Evolutionary conservation across 2,329 filamentous ascomycete genomes (phyloP), one percentile per base, ranked within the genome.

Genomic region (Ophiostoma himal-ulmi): DNA sequence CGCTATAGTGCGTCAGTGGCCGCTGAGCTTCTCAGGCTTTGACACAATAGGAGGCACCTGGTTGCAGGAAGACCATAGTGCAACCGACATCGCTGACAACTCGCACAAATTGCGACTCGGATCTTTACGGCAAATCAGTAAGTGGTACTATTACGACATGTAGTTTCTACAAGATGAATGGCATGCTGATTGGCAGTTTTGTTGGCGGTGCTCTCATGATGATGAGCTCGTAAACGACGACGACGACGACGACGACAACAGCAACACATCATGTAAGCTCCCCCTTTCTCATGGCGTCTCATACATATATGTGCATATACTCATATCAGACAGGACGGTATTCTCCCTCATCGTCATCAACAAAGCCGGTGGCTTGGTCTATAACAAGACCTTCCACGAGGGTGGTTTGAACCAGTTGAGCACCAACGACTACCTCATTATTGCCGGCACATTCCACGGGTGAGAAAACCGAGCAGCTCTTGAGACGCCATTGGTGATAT

Each of bases 371-470:
- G 95, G 95, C 76, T 86, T 99, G 69, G 90, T 99, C 81, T 99
- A 96, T 84, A 94, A 98, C 81, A 92, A 93, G 76, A 92, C 93
- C 77, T 98, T 99, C 80, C 89, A 94, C 76, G 88, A 94, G 62
- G 91, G 88, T 72, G 92, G 87, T 65, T 86, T 99, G 72, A 91
- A 92, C 79, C 93, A 94, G 79, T 89, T 99, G 75, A 92, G 88
- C 75, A 94, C 92, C 75, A 99, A 99, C 79, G 95, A 99, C 84
- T 96, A 96, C 78, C 90, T 99, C 41, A 94, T 98, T 75, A 88
- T 99, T 37, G 95, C 95, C 7, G 95, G 95, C 71, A 99, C 95
- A 69, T 99, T 99, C 80, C 95, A 99, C 78, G 95, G 93, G 92
- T 94, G 82, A 73, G 81, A 76, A 30, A 30, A 20, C 37, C 10